Conservation (phyloP, 164 flowering plant genomes). For the Malania oleifera region DNA sequence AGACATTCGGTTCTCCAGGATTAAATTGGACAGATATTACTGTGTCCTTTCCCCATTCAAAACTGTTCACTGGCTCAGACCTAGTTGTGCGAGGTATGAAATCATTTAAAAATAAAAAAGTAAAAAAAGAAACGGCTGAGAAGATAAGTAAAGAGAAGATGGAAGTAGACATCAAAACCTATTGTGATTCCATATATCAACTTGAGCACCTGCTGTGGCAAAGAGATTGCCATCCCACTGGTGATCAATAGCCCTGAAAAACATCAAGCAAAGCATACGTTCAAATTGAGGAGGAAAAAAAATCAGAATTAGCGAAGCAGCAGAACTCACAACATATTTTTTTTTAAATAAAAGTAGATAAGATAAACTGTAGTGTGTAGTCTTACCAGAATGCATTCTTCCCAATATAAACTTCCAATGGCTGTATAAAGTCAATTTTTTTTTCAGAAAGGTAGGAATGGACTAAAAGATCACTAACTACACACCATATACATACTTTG, state of each 20-base stretch:
- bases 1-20: constrained; percentile 81
- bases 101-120: not conserved
- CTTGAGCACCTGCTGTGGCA: constrained; percentile 95
- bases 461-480: not conserved
- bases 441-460: constrained; percentile 3
- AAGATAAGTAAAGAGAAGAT: not conserved
- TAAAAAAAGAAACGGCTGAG: no score
- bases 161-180: constrained; percentile 39
- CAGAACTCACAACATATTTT: not conserved
- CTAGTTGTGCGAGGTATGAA: constrained; percentile 24
- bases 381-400: constrained; percentile 81
- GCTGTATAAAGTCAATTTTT: constrained; percentile 32
- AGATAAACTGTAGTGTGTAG: no score
- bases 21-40: constrained; percentile 75
- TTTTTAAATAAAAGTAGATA: not conserved
- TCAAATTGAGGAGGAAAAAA: not conserved
- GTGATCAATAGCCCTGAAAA: constrained; percentile 82
- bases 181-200: constrained; percentile 94
- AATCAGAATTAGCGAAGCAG: not conserved
- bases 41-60: constrained; percentile 79
- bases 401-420: constrained; percentile 61
- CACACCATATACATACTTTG: not conserved
- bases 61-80: constrained; percentile 84
- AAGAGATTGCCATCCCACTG: constrained; percentile 77
- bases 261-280: not conserved